Percentiles rank a stretch among this genome's conserved stretches.
phyloP scores from a whole-genome alignment of 805 yeast genomes.

The Pichia heedii region DNA sequence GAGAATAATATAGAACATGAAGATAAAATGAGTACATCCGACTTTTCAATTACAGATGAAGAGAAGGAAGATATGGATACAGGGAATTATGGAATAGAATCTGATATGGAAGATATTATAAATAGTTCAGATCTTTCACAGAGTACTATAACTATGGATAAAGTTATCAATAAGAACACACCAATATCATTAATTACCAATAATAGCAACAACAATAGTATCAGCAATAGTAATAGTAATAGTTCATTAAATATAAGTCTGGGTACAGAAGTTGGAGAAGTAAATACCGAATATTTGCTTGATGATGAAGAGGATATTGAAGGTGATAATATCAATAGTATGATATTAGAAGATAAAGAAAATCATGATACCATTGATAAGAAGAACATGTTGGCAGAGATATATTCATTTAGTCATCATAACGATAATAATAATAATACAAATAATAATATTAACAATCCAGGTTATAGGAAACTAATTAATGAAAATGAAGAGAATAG shows the following conservation, averaged over 20 bases:
- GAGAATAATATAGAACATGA: neutral
- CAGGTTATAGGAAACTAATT: neutral
- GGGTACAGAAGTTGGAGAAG: conserved; percentile 7
- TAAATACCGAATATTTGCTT: conserved; percentile 10
- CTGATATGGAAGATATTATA: conserved; percentile 22
- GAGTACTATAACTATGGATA: conserved; percentile 6
- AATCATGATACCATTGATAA: conserved; percentile 6
- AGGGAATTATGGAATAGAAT: conserved; percentile 5
- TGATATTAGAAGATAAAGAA: neutral
- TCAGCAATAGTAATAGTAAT: neutral
- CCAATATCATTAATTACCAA: neutral
- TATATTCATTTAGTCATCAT: conserved; percentile 7
- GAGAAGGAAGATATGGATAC: conserved; percentile 1
- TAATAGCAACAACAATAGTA: neutral
- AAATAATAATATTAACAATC: neutral
- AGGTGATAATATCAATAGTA: neutral
- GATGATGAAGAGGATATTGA: neutral
- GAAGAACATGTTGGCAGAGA: conserved; percentile 10
- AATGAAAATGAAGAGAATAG: neutral
- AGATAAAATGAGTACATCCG: neutral
- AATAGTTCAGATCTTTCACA: conserved; percentile 14
- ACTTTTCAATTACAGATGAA: neutral
- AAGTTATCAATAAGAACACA: neutral
- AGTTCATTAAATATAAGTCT: neutral
- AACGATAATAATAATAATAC: neutral